These are phyloP conservation scores for Davidsoniella eucalypti DNA, from an alignment of 2,329 filamentous ascomycete species.

Conservation along the genomic window DNA sequence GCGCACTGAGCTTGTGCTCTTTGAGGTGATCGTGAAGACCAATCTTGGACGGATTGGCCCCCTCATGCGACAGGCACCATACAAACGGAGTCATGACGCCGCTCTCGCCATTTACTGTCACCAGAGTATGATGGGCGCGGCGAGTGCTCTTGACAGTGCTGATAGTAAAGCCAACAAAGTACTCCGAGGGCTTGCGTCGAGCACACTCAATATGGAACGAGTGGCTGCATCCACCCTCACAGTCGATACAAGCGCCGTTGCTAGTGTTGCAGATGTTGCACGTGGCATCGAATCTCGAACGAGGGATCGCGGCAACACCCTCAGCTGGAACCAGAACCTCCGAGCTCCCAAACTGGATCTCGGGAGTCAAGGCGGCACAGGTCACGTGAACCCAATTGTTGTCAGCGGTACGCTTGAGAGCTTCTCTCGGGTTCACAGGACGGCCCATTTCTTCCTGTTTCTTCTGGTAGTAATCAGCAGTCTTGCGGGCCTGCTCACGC, in stretches of 20 bases:
- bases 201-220: conserved; percentile 82
- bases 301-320: conserved; percentile 69
- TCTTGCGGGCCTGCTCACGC: conserved; percentile 64
- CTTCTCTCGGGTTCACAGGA: conserved; percentile 69
- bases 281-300: conserved; percentile 52
- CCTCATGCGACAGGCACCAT: conserved; percentile 83
- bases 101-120: conserved; percentile 64
- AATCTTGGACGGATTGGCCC: conserved; percentile 38
- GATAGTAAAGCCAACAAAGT: conserved; percentile 78
- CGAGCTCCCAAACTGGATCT: conserved; percentile 82
- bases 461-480: conserved; percentile 66
- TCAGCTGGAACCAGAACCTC: conserved; percentile 72
- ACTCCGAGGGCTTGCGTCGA: conserved; percentile 49
- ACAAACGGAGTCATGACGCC: conserved; percentile 73
- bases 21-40: conserved; percentile 6
- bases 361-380: conserved; percentile 80
- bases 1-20: conserved; percentile 42
- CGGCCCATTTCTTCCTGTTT: conserved; percentile 73
- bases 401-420: conserved; percentile 81
- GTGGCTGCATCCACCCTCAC: conserved; percentile 49
- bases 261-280: conserved; percentile 73
- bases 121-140: conserved; percentile 62
- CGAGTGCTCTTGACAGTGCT: conserved; percentile 78
- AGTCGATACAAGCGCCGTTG: conserved; percentile 65
- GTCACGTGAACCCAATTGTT: conserved; percentile 98